Percentiles rank a stretch among this genome's conserved stretches.
phyloP scores from a whole-genome alignment of 108 stramenopile species.

The Stephanodiscus triporus region DNA sequence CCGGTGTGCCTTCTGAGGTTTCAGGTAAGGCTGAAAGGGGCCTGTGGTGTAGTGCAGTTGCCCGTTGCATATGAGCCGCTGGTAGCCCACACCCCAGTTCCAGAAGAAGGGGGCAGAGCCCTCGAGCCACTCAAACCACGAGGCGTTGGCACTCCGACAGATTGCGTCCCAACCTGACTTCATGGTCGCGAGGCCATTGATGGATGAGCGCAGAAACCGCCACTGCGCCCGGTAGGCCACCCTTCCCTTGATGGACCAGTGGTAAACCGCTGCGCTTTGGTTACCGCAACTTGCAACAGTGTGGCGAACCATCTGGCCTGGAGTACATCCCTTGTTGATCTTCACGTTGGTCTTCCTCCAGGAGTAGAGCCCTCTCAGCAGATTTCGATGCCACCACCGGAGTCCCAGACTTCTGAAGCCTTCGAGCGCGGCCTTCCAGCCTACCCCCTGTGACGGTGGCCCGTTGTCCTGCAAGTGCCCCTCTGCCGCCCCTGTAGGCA shows the following conservation, averaged over 20 bases:
- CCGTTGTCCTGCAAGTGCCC: background rate
- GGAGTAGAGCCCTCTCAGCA: no score
- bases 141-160: background rate
- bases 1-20: background rate
- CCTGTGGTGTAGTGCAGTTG: slow-evolving; percentile 14
- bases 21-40: background rate
- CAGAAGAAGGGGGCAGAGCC: slow-evolving; percentile 49
- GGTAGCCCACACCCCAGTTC: slow-evolving; percentile 31
- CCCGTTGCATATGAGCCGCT: slow-evolving; percentile 18
- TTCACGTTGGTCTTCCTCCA: no score
- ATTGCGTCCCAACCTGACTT: slow-evolving; percentile 12
- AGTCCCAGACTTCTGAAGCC: background rate
- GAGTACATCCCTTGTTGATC: no score
- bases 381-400: background rate
- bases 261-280: no score
- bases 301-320: no score
- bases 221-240: no score
- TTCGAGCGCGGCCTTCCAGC: background rate
- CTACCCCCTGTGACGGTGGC: background rate
- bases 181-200: background rate
- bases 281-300: no score
- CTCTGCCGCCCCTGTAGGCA: background rate
- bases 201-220: no score
- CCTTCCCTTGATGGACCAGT: no score
- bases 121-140: slow-evolving; percentile 52